Evolutionary conservation across 768 basidiomycete species (phyloP).

Genomic region (Neoboletus subvelutipes): DNA sequence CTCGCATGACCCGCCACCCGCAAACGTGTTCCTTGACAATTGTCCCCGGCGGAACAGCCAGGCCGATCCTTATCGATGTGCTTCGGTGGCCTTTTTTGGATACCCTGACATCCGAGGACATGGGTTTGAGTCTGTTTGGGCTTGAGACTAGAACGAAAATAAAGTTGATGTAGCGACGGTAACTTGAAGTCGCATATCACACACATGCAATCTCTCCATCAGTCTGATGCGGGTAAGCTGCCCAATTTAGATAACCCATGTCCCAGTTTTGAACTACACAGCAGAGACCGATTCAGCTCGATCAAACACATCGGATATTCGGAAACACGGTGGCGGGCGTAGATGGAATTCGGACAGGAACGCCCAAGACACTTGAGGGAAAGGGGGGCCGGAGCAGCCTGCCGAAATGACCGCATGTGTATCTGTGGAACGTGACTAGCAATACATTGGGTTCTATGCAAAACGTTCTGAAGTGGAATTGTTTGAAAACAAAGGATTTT

Average conservation of each 20-base stretch:
- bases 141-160: conserved; percentile 14
- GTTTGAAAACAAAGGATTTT: background rate
- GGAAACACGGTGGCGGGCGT: background rate
- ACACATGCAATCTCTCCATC: conserved; percentile 2
- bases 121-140: background rate
- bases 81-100: conserved; percentile 20
- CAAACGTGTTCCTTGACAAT: conserved; percentile 10
- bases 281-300: conserved; percentile 10
- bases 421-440: background rate
- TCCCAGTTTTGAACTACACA: conserved; percentile 1
- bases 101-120: conserved; percentile 23
- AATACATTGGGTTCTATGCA: background rate
- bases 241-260: background rate
- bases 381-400: background rate
- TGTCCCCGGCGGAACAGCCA: conserved; percentile 8
- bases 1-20: conserved; percentile 16
- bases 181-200: conserved; percentile 18
- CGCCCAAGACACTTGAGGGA: background rate
- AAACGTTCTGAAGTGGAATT: background rate
- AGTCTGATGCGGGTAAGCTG: conserved; percentile 9
- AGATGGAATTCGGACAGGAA: background rate
- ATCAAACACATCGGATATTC: conserved; percentile 22
- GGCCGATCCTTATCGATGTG: conserved; percentile 33
- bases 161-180: conserved; percentile 16
- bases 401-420: background rate